Percentiles rank a stretch among this genome's conserved stretches.
Conservation (phyloP, 139 green algal species). For the Coccomyxa sp. region DNA sequence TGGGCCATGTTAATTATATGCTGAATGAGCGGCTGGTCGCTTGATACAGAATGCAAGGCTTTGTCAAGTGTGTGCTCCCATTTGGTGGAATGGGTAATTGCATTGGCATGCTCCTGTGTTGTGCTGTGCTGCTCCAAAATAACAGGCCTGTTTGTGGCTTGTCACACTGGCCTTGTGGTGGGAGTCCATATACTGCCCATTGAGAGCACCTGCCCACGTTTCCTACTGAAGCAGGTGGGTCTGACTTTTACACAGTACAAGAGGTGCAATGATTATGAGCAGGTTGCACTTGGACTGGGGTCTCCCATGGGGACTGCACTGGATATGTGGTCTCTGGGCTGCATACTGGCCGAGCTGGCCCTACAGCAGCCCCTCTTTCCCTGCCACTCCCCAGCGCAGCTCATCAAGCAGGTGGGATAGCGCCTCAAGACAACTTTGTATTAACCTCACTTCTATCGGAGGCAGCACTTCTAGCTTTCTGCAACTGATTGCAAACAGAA, state of each 20-base stretch:
- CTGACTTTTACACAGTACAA: too few relatives aligned
- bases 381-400: slow-evolving; percentile 7
- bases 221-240: too few relatives aligned
- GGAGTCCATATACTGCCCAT: too few relatives aligned
- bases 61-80: neutral
- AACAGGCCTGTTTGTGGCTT: too few relatives aligned
- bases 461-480: too few relatives aligned
- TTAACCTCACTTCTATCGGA: too few relatives aligned
- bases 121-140: neutral
- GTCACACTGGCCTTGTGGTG: too few relatives aligned
- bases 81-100: neutral
- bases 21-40: neutral
- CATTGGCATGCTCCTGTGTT: neutral
- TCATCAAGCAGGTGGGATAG: slow-evolving; percentile 25
- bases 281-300: slow-evolving; percentile 19
- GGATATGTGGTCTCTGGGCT: slow-evolving; percentile 43
- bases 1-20: neutral
- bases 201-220: too few relatives aligned
- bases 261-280: neutral
- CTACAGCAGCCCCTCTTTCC: slow-evolving; percentile 41
- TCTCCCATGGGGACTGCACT: slow-evolving; percentile 15
- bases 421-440: neutral
- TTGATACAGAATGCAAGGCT: neutral
- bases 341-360: slow-evolving; percentile 45
- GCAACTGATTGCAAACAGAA: too few relatives aligned